These are phyloP conservation scores for Tetracladium setigerum DNA, from an alignment of 495 filamentous ascomycete genomes.

Conservation along the genomic window DNA sequence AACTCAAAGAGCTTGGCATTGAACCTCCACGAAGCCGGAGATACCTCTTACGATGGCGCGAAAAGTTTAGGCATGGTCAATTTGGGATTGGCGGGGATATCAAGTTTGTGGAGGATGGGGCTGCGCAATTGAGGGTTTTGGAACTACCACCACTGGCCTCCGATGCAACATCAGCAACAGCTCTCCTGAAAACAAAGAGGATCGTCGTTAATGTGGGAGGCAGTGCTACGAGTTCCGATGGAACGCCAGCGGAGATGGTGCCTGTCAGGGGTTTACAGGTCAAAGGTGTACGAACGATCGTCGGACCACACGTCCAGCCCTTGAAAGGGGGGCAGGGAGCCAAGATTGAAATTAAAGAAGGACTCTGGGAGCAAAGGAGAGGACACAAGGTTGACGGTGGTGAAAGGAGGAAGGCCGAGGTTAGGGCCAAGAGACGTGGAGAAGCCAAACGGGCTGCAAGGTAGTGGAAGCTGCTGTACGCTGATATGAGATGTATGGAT, in stretches of 20 bases:
- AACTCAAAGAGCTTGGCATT: slow-evolving; percentile 76
- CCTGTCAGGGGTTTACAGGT: slow-evolving; percentile 59
- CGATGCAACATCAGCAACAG: slow-evolving; percentile 31
- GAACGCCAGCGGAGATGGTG: slow-evolving; percentile 32
- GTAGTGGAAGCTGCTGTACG: not conserved
- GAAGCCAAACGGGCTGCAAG: slow-evolving; percentile 16
- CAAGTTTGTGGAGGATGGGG: slow-evolving; percentile 62
- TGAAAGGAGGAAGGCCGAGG: slow-evolving; percentile 80
- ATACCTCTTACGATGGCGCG: slow-evolving; percentile 81
- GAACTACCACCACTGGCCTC: slow-evolving; percentile 39
- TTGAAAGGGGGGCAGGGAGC: slow-evolving; percentile 59
- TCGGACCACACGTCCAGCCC: slow-evolving; percentile 58
- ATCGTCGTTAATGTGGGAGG: slow-evolving; percentile 67
- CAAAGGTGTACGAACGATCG: slow-evolving; percentile 53
- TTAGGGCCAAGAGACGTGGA: slow-evolving; percentile 56
- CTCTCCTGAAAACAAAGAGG: slow-evolving; percentile 46
- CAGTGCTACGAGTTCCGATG: slow-evolving; percentile 37
- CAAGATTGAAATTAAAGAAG: slow-evolving; percentile 62
- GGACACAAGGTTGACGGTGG: slow-evolving; percentile 94
- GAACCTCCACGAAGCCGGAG: slow-evolving; percentile 73
- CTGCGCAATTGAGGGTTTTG: slow-evolving; percentile 58
- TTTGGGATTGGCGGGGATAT: slow-evolving; percentile 76
- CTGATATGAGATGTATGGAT: not conserved
- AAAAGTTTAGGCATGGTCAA: slow-evolving; percentile 67
- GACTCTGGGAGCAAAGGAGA: slow-evolving; percentile 78